Evolutionary conservation across 2,329 filamentous ascomycete genomes (phyloP).

Genomic region (Colletotrichum liriopes): DNA sequence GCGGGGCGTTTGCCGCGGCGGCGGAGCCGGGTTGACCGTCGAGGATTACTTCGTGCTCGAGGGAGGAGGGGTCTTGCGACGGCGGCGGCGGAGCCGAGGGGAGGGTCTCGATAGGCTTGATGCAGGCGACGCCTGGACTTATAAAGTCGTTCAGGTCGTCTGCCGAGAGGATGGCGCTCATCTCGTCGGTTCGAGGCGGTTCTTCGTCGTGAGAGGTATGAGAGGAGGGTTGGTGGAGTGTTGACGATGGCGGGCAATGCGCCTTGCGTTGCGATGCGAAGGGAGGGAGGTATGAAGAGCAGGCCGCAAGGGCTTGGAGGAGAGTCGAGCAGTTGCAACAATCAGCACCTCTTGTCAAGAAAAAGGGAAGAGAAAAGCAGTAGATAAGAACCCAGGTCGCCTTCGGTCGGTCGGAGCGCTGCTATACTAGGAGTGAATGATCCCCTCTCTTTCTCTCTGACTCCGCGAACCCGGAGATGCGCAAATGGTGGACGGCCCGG

Average conservation of each 20-base stretch:
- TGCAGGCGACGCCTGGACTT: conserved; percentile 95
- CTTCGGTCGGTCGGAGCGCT: not conserved
- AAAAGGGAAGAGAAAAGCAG: too few species aligned
- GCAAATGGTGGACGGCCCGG: conserved; percentile 16
- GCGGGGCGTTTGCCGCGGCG: conserved; percentile 70
- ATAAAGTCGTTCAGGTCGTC: conserved; percentile 99
- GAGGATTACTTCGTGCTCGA: conserved; percentile 89
- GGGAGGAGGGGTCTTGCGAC: conserved; percentile 46
- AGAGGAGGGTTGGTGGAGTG: not conserved
- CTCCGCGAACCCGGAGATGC: conserved; percentile 41
- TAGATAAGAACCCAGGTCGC: not conserved
- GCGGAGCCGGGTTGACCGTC: conserved; percentile 80
- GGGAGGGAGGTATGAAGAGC: not conserved
- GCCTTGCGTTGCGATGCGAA: not conserved
- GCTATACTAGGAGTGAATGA: not conserved
- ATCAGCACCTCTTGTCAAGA: not conserved
- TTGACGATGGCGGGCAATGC: conserved; percentile 23
- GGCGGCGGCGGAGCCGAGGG: conserved; percentile 71
- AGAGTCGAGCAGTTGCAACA: not conserved
- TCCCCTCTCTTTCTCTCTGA: not conserved
- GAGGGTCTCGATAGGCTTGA: conserved; percentile 96
- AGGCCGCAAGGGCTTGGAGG: not conserved
- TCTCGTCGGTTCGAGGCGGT: conserved; percentile 58
- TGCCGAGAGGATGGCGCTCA: conserved; percentile 97
- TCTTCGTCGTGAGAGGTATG: not conserved